Percentiles rank a stretch among this genome's conserved stretches.
Conservation (phyloP, 148 eudicot species). For the Pharnaceum exiguum region DNA sequence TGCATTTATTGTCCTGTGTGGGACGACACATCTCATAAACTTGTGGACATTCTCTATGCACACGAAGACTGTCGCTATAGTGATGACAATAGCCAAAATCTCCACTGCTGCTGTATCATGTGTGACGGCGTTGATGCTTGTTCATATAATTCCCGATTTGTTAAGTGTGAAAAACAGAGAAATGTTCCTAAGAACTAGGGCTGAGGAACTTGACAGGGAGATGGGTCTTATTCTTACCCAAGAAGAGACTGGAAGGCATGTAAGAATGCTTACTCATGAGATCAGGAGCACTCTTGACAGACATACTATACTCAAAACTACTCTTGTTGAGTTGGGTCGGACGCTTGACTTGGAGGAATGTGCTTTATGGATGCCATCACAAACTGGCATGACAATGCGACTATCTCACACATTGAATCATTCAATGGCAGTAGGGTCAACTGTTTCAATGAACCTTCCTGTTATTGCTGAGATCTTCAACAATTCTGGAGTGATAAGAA, state of each 20-base stretch:
- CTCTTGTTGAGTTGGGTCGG: constrained; percentile 80
- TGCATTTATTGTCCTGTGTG: constrained; percentile 87
- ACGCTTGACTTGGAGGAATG: constrained; percentile 78
- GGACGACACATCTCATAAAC: constrained; percentile 85
- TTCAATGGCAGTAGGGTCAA: constrained; percentile 59
- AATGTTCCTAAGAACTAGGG: constrained; percentile 58
- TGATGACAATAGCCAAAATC: constrained; percentile 81
- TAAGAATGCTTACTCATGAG: constrained; percentile 91
- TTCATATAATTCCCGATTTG: constrained; percentile 85
- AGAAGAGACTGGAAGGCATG: constrained; percentile 94
- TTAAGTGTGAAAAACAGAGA: constrained; percentile 83
- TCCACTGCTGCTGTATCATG: constrained; percentile 87
- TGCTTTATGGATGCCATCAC: constrained; percentile 88
- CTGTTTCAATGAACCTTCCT: constrained; percentile 57
- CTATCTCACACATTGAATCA: constrained; percentile 62
- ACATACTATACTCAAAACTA: constrained; percentile 69
- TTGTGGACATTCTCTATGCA: constrained; percentile 80
- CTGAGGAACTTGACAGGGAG: constrained; percentile 84
- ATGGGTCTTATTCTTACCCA: constrained; percentile 82
- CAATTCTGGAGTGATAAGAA: constrained; percentile 47
- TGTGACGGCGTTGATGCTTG: constrained; percentile 80
- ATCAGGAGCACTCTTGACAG: constrained; percentile 88
- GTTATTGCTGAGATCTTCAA: constrained; percentile 56
- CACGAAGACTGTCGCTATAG: constrained; percentile 73
- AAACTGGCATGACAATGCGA: constrained; percentile 54